Conservation (phyloP, 1,284 basidiomycete species). For the Waitea zeae region DNA sequence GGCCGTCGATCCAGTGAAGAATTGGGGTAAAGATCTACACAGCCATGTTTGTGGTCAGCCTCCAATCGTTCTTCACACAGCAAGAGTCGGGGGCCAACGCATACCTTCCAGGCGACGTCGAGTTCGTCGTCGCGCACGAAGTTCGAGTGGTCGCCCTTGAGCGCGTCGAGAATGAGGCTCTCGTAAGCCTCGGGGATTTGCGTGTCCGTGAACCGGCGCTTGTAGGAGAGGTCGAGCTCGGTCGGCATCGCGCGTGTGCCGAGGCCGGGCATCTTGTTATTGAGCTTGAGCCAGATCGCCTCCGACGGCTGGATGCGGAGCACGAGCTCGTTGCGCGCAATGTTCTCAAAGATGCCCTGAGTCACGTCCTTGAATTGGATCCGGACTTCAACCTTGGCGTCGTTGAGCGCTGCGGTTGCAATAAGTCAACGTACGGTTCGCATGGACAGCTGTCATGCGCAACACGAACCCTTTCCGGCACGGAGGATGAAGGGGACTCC, state of each 20-base stretch:
- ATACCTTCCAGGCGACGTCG: constrained; percentile 87
- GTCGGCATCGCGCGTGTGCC: constrained; percentile 79
- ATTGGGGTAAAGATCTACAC: constrained; percentile 84
- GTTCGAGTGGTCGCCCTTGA: constrained; percentile 81
- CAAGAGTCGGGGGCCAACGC: background rate
- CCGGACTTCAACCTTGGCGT: constrained; percentile 92
- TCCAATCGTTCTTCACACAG: background rate
- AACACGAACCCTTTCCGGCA: constrained; percentile 74
- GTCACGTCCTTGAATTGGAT: constrained; percentile 96
- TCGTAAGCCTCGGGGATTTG: constrained; percentile 94
- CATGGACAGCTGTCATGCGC: constrained; percentile 1
- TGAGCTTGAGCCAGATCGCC: constrained; percentile 90
- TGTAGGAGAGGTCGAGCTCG: constrained; percentile 96
- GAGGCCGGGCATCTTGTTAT: constrained; percentile 84
- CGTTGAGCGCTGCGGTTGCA: constrained; percentile 66
- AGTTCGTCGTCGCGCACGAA: constrained; percentile 93
- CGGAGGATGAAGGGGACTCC: constrained; percentile 95
- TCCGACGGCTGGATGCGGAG: constrained; percentile 91
- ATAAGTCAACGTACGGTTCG: background rate
- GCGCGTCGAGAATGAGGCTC: constrained; percentile 76
- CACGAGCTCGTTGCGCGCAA: constrained; percentile 88
- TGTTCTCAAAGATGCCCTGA: constrained; percentile 88
- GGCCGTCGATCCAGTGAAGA: constrained; percentile 85
- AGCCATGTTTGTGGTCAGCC: background rate
- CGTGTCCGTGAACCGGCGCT: constrained; percentile 75